Conservation (phyloP, 305 asterid genomes). For the Ilex paraguariensis region DNA sequence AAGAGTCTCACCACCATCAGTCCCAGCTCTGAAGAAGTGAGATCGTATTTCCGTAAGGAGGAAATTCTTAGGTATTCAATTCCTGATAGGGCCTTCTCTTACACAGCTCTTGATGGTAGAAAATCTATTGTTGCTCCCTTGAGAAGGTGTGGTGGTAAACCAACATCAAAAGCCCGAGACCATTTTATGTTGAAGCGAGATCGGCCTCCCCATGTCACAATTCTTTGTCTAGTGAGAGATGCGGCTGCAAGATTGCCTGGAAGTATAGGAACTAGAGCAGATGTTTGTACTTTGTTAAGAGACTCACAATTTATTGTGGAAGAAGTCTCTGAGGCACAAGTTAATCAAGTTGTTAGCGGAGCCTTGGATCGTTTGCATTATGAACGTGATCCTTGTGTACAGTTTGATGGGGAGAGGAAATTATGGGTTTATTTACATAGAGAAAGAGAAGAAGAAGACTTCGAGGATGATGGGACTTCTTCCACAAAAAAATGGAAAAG, state of each 20-base stretch:
- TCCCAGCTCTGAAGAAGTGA: conserved; percentile 89
- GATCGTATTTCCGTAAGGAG: conserved; percentile 77
- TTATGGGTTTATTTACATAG: conserved; percentile 91
- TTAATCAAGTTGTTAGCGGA: conserved; percentile 95
- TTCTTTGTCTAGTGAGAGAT: conserved; percentile 96
- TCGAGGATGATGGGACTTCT: conserved; percentile 98
- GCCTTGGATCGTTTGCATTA: conserved; percentile 96
- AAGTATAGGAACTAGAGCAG: conserved; percentile 95
- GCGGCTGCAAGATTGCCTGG: conserved; percentile 99
- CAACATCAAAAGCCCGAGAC: conserved; percentile 97
- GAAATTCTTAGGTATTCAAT: conserved; percentile 91
- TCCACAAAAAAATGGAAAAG: conserved; percentile 98
- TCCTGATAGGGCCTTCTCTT: conserved; percentile 95
- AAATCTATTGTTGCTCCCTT: conserved; percentile 94
- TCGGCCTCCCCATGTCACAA: conserved; percentile 96
- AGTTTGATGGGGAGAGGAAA: conserved; percentile 91
- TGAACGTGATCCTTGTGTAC: conserved; percentile 98
- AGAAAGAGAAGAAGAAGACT: conserved; percentile 97
- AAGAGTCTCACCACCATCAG: conserved; percentile 89
- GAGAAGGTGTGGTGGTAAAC: conserved; percentile 99
- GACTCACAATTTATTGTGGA: conserved; percentile 94
- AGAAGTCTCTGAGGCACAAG: conserved; percentile 90
- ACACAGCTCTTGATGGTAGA: conserved; percentile 92
- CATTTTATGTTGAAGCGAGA: conserved; percentile 96
- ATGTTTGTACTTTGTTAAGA: conserved; percentile 89